Percentiles rank a stretch among this genome's conserved stretches.
Evolutionary conservation across 768 basidiomycete species (phyloP).

Genomic region (Boletellus emodensis): DNA sequence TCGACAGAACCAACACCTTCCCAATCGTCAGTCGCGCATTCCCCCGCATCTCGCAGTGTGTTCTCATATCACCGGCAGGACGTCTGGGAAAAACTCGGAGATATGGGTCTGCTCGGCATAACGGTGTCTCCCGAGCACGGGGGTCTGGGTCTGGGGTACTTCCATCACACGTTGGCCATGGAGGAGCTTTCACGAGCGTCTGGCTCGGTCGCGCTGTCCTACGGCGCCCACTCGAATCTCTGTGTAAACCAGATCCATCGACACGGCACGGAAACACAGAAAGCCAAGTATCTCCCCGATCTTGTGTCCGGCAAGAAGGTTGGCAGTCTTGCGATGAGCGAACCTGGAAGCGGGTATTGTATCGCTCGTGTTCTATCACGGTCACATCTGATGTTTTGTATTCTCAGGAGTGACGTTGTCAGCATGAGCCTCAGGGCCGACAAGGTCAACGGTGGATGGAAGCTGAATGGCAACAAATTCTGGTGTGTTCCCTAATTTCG

Average conservation of each 20-base stretch:
- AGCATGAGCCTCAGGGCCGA: constrained; percentile 86
- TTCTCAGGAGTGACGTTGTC: constrained; percentile 74
- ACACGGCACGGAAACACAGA: constrained; percentile 81
- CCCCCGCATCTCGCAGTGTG: not conserved
- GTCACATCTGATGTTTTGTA: not conserved
- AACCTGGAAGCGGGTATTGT: constrained; percentile 69
- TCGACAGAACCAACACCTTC: constrained; percentile 81
- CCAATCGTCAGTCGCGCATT: constrained; percentile 50
- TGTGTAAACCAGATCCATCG: constrained; percentile 84
- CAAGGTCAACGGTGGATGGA: constrained; percentile 71
- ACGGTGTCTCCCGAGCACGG: constrained; percentile 79
- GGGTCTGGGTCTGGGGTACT: constrained; percentile 81
- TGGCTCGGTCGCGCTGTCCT: constrained; percentile 88
- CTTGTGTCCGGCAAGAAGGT: constrained; percentile 78
- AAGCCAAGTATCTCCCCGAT: constrained; percentile 74
- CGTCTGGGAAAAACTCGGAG: constrained; percentile 84
- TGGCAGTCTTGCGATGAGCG: constrained; percentile 93
- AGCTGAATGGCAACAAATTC: constrained; percentile 88
- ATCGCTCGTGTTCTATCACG: not conserved
- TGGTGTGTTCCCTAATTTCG: constrained; percentile 48
- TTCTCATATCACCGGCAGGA: constrained; percentile 45
- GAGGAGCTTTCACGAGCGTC: constrained; percentile 89
- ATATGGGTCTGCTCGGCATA: constrained; percentile 88
- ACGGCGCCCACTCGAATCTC: constrained; percentile 89
- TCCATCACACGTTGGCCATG: constrained; percentile 90